A percentile compares a stretch with the other conserved stretches of the same genome.
Evolutionary conservation across 1,284 basidiomycete species (phyloP).

Genomic region (Cryptococcus wingfieldii): DNA sequence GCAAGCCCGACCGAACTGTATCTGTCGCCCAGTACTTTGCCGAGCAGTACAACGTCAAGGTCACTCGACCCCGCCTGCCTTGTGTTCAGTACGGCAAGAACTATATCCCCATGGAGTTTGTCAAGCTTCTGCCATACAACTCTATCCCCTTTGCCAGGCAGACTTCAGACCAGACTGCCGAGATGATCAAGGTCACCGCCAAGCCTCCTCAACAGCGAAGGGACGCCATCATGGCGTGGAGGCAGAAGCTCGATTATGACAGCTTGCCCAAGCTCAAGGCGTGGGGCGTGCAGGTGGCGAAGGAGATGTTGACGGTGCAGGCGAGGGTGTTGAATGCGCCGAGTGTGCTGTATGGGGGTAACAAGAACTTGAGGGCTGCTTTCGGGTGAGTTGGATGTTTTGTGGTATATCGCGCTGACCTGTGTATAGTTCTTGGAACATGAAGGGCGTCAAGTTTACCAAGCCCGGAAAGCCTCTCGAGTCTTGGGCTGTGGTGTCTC

Average conservation of each 20-base stretch:
- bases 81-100: conserved; percentile 44
- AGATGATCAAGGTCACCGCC: conserved; percentile 47
- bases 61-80: conserved; percentile 38
- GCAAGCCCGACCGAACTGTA: conserved; percentile 19
- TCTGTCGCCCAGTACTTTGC: conserved; percentile 44
- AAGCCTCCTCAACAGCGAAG: conserved; percentile 34
- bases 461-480: conserved; percentile 39
- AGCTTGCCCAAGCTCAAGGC: conserved; percentile 32
- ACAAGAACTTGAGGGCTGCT: background rate
- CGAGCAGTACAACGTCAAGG: conserved; percentile 25
- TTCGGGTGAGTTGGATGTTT: background rate
- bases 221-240: conserved; percentile 23
- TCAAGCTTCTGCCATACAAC: conserved; percentile 40
- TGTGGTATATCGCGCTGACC: conserved; percentile 1
- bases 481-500: conserved; percentile 45
- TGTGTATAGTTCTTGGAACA: background rate
- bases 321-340: conserved; percentile 46
- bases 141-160: conserved; percentile 37
- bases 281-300: conserved; percentile 49
- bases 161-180: conserved; percentile 34
- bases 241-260: conserved; percentile 33
- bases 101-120: conserved; percentile 42
- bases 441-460: conserved; percentile 28
- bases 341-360: conserved; percentile 32
- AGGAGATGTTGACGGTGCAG: conserved; percentile 35